phyloP scores from a whole-genome alignment of 495 filamentous ascomycete genomes.

The Penicillium parvum region DNA sequence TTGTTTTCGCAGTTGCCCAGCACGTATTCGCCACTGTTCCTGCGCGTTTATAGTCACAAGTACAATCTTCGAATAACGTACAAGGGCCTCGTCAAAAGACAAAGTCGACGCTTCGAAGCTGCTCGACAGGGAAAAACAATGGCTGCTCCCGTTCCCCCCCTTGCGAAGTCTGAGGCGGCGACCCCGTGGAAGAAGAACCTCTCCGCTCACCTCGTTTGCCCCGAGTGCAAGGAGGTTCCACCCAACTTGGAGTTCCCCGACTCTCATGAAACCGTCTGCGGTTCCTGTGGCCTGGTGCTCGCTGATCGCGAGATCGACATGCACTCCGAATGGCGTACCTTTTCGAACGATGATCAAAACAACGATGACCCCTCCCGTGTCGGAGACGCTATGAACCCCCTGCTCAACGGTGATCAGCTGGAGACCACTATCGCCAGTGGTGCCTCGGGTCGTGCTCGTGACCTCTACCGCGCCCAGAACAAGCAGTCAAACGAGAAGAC shows the following conservation, averaged over 20 bases:
- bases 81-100: slow-evolving; percentile 39
- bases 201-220: slow-evolving; percentile 75
- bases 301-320: slow-evolving; percentile 89
- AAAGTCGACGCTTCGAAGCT: slow-evolving; percentile 19
- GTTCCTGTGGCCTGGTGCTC: slow-evolving; percentile 85
- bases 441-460: slow-evolving; percentile 65
- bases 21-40: slow-evolving; percentile 63
- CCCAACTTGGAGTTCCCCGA: slow-evolving; percentile 94
- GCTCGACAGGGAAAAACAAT: slow-evolving; percentile 33
- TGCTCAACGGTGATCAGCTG: slow-evolving; percentile 88
- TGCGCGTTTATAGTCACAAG: slow-evolving; percentile 47
- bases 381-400: slow-evolving; percentile 80
- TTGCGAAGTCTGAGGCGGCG: slow-evolving; percentile 22
- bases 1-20: slow-evolving; percentile 42
- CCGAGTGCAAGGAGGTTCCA: slow-evolving; percentile 84
- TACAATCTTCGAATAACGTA: slow-evolving; percentile 40
- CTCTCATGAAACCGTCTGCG: slow-evolving; percentile 88
- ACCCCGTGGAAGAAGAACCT: slow-evolving; percentile 69
- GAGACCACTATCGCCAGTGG: slow-evolving; percentile 83
- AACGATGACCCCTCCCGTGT: slow-evolving; percentile 97
- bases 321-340: slow-evolving; percentile 97
- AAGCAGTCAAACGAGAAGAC: slow-evolving; percentile 81
- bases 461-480: slow-evolving; percentile 83
- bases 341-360: slow-evolving; percentile 94
- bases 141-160: slow-evolving; percentile 27